Conservation (phyloP, 352 stramenopile species). For the Phytophthora sansomeana region DNA sequence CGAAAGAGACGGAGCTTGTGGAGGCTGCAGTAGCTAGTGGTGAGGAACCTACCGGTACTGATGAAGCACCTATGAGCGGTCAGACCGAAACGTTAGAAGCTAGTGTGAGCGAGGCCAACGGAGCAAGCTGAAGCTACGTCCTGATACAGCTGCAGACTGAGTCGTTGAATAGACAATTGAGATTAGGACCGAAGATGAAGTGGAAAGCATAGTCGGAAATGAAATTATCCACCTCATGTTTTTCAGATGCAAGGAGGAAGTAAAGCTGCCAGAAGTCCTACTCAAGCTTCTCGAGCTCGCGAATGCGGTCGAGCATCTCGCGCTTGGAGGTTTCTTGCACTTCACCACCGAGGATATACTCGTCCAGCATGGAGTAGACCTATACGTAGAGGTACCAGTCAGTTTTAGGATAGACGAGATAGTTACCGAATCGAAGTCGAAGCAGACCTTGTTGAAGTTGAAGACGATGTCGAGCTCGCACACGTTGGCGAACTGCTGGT, state of each 20-base stretch:
- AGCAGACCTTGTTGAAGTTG: constrained; percentile 93
- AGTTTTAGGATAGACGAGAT: constrained; percentile 1
- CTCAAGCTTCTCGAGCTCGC: constrained; percentile 93
- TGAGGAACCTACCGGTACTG: constrained; percentile 6
- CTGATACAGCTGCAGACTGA: constrained; percentile 21
- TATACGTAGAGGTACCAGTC: constrained; percentile 22
- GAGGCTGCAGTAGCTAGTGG: constrained; percentile 9
- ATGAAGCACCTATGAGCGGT: constrained; percentile 5
- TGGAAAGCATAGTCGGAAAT: constrained; percentile 12
- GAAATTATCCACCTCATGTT: constrained; percentile 18
- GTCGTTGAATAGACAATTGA: constrained; percentile 31
- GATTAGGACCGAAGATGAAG: constrained; percentile 19
- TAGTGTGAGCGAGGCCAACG: constrained; percentile 21
- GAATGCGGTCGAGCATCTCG: constrained; percentile 93
- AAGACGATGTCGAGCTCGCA: constrained; percentile 98
- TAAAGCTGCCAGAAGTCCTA: constrained; percentile 30
- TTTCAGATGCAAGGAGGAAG: neutral
- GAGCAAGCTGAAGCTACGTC: constrained; percentile 21
- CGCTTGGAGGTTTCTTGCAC: constrained; percentile 93
- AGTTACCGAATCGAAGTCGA: neutral
- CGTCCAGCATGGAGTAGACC: constrained; percentile 95
- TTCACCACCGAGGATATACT: constrained; percentile 95
- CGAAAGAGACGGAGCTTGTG: constrained; percentile 18
- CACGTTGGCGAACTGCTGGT: constrained; percentile 99
- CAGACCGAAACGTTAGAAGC: constrained; percentile 24